Conservation (phyloP, 2,329 filamentous ascomycete genomes). For the Aureobasidium melanogenum region DNA sequence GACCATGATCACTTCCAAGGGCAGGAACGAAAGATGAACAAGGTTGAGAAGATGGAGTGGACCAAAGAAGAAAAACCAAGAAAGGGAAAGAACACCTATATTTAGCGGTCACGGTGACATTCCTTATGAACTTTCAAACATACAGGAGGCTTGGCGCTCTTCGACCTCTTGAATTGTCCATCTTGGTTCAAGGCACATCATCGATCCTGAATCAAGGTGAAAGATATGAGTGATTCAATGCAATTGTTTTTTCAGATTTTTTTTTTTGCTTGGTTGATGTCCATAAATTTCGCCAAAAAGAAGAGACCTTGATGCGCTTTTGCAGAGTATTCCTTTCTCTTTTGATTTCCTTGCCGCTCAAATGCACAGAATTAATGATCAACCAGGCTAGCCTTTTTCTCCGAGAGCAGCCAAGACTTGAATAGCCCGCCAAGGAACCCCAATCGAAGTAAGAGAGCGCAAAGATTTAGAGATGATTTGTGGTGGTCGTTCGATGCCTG, state of each 20-base stretch:
- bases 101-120: no score
- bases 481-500: background rate
- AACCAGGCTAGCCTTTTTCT: background rate
- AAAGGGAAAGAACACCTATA: no score
- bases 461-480: no score
- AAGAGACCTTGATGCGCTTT: background rate
- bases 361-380: background rate
- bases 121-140: no score
- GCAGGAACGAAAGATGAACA: no score
- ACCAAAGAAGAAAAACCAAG: no score
- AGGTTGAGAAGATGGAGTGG: no score
- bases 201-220: background rate
- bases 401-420: no score
- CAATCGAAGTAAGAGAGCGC: background rate
- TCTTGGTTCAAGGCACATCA: background rate
- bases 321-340: background rate
- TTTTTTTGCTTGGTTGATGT: background rate
- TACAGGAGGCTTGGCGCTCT: no score
- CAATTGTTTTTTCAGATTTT: background rate
- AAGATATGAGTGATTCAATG: background rate
- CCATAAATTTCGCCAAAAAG: background rate
- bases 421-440: background rate
- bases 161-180: no score
- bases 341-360: background rate
- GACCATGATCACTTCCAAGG: no score